Evolutionary conservation across 2,329 filamentous ascomycete species (phyloP).

Genomic region (Xenoacremonium recifei): DNA sequence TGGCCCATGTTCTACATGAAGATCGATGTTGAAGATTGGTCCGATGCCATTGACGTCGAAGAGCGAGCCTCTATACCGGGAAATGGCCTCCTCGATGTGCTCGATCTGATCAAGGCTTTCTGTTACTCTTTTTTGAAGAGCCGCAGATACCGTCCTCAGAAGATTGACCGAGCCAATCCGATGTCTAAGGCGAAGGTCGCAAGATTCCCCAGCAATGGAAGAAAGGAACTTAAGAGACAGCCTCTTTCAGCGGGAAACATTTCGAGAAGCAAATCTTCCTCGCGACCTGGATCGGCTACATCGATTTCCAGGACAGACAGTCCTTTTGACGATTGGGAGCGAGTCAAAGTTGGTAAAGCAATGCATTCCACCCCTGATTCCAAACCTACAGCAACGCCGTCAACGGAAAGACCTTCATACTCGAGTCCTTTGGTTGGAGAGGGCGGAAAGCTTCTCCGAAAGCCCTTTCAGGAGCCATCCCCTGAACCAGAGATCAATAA

Average conservation of each 20-base stretch:
- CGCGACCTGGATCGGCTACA: no score
- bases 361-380: slow-evolving; percentile 6
- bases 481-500: slow-evolving; percentile 11
- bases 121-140: slow-evolving; percentile 73
- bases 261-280: slow-evolving; percentile 14
- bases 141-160: slow-evolving; percentile 63
- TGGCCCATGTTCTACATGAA: slow-evolving; percentile 91
- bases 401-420: no score
- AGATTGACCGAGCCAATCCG: no score
- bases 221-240: slow-evolving; percentile 11
- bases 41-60: slow-evolving; percentile 34
- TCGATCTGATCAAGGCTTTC: slow-evolving; percentile 66
- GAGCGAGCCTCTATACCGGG: slow-evolving; percentile 44
- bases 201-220: slow-evolving; percentile 15
- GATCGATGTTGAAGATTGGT: slow-evolving; percentile 43
- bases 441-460: slow-evolving; percentile 40
- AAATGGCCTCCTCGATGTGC: slow-evolving; percentile 45
- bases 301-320: slow-evolving; percentile 14
- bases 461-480: slow-evolving; percentile 41
- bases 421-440: slow-evolving; percentile 40
- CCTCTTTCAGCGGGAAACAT: slow-evolving; percentile 6
- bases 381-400: no score
- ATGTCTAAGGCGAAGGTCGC: slow-evolving; percentile 19
- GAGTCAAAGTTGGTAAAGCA: slow-evolving; percentile 30
- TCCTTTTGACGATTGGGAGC: slow-evolving; percentile 38